These are phyloP conservation scores for Hygrophoropsis aurantiaca DNA, from an alignment of 768 basidiomycete species.

Conservation along the genomic window DNA sequence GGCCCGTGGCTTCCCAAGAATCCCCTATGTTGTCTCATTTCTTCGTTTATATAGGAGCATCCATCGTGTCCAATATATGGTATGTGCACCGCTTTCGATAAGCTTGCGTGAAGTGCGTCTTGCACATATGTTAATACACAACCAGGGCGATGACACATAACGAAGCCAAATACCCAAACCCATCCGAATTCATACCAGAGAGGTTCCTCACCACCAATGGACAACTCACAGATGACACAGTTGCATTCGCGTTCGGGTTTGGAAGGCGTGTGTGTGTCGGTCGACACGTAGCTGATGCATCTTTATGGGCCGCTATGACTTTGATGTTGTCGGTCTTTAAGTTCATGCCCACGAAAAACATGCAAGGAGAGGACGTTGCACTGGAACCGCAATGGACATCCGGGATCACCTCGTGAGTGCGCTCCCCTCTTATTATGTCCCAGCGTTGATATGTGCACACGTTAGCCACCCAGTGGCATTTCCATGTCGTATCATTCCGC, in stretches of 20 bases:
- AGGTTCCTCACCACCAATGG: background rate
- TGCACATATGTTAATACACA: background rate
- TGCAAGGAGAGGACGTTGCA: slow-evolving; percentile 26
- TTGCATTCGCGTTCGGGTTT: background rate
- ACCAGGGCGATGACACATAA: background rate
- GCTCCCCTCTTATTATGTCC: background rate
- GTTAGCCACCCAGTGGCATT: slow-evolving; percentile 22
- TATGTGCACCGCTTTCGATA: background rate
- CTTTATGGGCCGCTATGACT: slow-evolving; percentile 36
- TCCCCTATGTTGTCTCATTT: background rate
- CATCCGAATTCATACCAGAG: background rate
- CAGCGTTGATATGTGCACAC: background rate
- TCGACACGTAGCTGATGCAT: slow-evolving; percentile 32
- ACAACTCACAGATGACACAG: background rate
- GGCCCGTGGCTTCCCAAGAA: background rate
- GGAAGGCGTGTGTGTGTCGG: slow-evolving; percentile 35
- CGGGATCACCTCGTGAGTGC: slow-evolving; percentile 19
- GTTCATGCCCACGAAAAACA: slow-evolving; percentile 35
- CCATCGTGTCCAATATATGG: background rate
- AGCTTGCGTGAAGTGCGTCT: background rate
- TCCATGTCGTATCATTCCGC: slow-evolving; percentile 20
- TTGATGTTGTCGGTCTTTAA: slow-evolving; percentile 38
- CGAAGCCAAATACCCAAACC: background rate
- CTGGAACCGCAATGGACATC: slow-evolving; percentile 19
- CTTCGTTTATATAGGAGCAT: background rate